These are phyloP conservation scores for Phytophthora citrophthora DNA, from an alignment of 352 stramenopile genomes.

Conservation along the genomic window DNA sequence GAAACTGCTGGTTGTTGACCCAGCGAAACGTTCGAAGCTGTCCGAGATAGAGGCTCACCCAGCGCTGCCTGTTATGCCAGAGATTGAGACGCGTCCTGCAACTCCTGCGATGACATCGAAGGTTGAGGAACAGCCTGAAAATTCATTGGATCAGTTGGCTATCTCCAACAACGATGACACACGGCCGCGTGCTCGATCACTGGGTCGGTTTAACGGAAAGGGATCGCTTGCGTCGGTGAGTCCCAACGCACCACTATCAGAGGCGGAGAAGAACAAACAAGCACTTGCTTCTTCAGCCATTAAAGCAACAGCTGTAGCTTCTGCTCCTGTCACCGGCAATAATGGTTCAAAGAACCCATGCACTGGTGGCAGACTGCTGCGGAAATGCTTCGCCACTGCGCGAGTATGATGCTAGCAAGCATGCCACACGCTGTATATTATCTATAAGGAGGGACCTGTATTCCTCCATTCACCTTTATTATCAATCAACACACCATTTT, in stretches of 20 bases:
- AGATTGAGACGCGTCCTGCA: slow-evolving; percentile 12
- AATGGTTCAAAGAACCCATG: slow-evolving; percentile 25
- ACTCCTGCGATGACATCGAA: neutral
- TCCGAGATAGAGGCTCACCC: slow-evolving; percentile 48
- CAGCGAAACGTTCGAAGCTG: slow-evolving; percentile 47
- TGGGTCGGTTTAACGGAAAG: slow-evolving; percentile 36
- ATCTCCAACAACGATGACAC: slow-evolving; percentile 15
- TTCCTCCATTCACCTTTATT: slow-evolving; percentile 10
- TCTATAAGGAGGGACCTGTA: slow-evolving; percentile 27
- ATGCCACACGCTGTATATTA: slow-evolving; percentile 25
- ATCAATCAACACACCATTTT: slow-evolving; percentile 17
- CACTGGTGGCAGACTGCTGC: slow-evolving; percentile 25
- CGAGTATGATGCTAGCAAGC: slow-evolving; percentile 17
- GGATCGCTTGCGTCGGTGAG: slow-evolving; percentile 29
- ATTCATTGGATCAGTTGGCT: slow-evolving; percentile 1
- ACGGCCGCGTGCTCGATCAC: slow-evolving; percentile 24
- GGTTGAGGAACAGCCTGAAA: slow-evolving; percentile 2
- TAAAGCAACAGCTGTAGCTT: slow-evolving; percentile 17
- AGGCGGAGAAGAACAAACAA: slow-evolving; percentile 35
- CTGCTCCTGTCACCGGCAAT: slow-evolving; percentile 8
- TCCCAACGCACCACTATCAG: slow-evolving; percentile 17
- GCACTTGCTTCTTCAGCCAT: slow-evolving; percentile 21
- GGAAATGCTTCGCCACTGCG: slow-evolving; percentile 34
- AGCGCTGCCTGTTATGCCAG: slow-evolving; percentile 29
- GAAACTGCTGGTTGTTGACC: slow-evolving; percentile 63